phyloP scores from a whole-genome alignment of 345 rosid genomes.

The Noccaea bulbosa region DNA sequence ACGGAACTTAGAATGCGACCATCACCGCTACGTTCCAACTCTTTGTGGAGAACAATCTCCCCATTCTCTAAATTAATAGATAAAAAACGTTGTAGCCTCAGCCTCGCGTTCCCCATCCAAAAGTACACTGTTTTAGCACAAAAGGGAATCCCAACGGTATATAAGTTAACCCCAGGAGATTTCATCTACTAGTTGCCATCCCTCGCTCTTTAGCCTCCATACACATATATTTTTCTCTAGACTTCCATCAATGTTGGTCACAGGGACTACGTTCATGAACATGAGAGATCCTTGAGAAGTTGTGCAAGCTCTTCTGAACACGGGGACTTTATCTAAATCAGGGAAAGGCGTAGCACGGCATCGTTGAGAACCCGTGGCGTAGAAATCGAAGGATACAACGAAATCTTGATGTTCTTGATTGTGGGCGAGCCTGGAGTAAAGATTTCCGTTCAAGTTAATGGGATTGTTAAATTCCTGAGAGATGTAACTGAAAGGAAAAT shows the following conservation, averaged over 20 bases:
- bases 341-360: not conserved
- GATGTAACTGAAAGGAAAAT: not conserved
- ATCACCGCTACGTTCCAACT: not conserved
- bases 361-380: not conserved
- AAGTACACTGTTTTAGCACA: not conserved
- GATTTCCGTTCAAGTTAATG: constrained; percentile 19
- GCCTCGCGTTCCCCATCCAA: not conserved
- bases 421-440: constrained; percentile 8
- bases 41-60: not conserved
- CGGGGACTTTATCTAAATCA: not conserved
- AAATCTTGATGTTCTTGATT: not conserved
- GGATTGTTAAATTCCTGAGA: not conserved
- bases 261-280: not conserved
- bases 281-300: not conserved
- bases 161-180: not conserved
- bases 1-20: not conserved
- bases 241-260: not conserved
- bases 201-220: not conserved
- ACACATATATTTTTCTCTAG: not conserved
- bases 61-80: not conserved
- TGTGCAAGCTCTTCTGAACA: not conserved
- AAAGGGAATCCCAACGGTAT: not conserved
- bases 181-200: constrained; percentile 1
- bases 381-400: constrained; percentile 18
- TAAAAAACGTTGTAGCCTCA: not conserved